phyloP scores from a whole-genome alignment of 1,284 basidiomycete species.

The Grifola frondosa region DNA sequence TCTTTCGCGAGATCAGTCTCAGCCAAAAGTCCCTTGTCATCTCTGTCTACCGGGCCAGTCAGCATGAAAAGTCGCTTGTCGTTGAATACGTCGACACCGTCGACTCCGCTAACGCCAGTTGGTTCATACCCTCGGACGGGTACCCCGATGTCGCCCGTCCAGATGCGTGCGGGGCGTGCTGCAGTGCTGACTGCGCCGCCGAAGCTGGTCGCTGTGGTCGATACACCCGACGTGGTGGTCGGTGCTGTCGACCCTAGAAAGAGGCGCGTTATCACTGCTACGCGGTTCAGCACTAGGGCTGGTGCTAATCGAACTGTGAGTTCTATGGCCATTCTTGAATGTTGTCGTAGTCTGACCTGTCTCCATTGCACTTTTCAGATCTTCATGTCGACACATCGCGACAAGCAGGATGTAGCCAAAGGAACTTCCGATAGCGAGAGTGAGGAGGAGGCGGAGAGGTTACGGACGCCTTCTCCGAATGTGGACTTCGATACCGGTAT shows the following conservation, averaged over 20 bases:
- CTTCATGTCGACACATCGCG: slow-evolving; percentile 74
- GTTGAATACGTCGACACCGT: slow-evolving; percentile 25
- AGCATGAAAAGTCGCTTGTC: slow-evolving; percentile 28
- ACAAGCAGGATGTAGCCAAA: slow-evolving; percentile 41
- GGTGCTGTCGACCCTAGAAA: slow-evolving; percentile 81
- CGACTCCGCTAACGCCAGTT: slow-evolving; percentile 47
- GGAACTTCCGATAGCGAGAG: slow-evolving; percentile 30
- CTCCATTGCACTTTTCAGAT: slow-evolving; percentile 46
- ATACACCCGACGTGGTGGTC: slow-evolving; percentile 80
- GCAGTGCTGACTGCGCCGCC: slow-evolving; percentile 77
- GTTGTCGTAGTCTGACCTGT: background rate
- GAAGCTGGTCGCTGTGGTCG: slow-evolving; percentile 74
- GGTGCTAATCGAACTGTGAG: slow-evolving; percentile 78
- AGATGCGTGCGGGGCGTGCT: slow-evolving; percentile 60
- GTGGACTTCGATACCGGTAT: slow-evolving; percentile 66
- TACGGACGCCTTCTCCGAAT: slow-evolving; percentile 24
- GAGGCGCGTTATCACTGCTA: slow-evolving; percentile 80
- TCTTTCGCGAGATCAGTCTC: slow-evolving; percentile 38
- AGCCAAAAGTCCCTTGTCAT: slow-evolving; percentile 11
- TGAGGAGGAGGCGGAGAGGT: slow-evolving; percentile 20
- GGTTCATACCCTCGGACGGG: slow-evolving; percentile 40
- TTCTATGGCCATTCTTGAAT: slow-evolving; percentile 7
- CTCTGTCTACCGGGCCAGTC: slow-evolving; percentile 8
- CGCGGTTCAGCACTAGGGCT: slow-evolving; percentile 76
- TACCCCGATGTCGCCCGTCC: slow-evolving; percentile 43